phyloP scores from a whole-genome alignment of 2,329 filamentous ascomycete species.

The Botryotinia calthae region DNA sequence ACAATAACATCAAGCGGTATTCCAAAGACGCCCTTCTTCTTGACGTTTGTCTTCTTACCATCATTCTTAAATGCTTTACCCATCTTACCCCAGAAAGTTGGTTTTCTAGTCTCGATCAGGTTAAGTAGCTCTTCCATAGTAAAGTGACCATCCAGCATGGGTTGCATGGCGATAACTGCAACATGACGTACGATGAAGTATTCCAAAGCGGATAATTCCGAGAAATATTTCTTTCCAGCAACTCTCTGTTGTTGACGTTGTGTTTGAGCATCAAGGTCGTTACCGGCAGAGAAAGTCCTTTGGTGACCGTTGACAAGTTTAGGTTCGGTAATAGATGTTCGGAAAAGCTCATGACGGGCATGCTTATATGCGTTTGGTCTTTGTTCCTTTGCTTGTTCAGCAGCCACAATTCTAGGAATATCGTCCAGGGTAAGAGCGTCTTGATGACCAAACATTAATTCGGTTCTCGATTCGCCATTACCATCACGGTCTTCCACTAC shows the following conservation, averaged over 20 bases:
- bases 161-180: constrained; percentile 92
- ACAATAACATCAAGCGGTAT: constrained; percentile 85
- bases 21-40: constrained; percentile 93
- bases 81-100: constrained; percentile 97
- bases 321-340: constrained; percentile 55
- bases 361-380: constrained; percentile 76
- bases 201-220: constrained; percentile 88
- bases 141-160: constrained; percentile 84
- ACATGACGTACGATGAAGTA: constrained; percentile 97
- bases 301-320: constrained; percentile 68
- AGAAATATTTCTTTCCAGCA: constrained; percentile 78
- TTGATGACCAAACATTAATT: constrained; percentile 83
- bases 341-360: constrained; percentile 66
- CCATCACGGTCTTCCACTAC: constrained; percentile 77
- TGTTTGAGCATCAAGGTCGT: constrained; percentile 48
- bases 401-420: constrained; percentile 91
- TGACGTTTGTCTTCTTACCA: constrained; percentile 64
- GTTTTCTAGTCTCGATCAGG: constrained; percentile 88
- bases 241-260: constrained; percentile 48
- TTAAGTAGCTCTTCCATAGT: constrained; percentile 89
- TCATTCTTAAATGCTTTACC: constrained; percentile 94
- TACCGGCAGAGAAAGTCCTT: constrained; percentile 59
- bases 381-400: constrained; percentile 91
- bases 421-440: constrained; percentile 94
- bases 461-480: constrained; percentile 67